Evolutionary conservation across 2,329 filamentous ascomycete genomes (phyloP).

Genomic region (Seiridium cupressi): DNA sequence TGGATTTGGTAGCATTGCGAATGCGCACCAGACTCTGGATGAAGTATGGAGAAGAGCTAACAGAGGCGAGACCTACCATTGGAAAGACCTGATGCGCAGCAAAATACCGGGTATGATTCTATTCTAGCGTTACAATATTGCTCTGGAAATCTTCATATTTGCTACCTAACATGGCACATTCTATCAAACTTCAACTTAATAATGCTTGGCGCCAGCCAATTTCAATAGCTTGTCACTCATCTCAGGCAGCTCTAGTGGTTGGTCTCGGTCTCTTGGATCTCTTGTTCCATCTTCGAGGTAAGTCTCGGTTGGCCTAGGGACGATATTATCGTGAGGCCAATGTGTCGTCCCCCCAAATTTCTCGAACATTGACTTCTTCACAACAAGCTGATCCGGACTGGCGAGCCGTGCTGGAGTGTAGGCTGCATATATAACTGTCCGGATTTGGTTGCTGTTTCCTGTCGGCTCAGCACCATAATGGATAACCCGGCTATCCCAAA

Average conservation of each 20-base stretch:
- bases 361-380: slow-evolving; percentile 24
- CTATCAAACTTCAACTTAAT: slow-evolving; percentile 10
- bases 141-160: background rate
- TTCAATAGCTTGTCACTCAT: slow-evolving; percentile 22
- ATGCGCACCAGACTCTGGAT: background rate
- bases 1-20: background rate
- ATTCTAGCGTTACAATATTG: background rate
- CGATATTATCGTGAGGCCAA: slow-evolving; percentile 29
- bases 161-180: background rate
- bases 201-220: slow-evolving; percentile 24
- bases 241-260: slow-evolving; percentile 22
- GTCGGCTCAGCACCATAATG: slow-evolving; percentile 33
- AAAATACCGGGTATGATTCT: background rate
- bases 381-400: slow-evolving; percentile 17
- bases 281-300: slow-evolving; percentile 17
- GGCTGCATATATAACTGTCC: slow-evolving; percentile 19
- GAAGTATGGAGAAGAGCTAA: background rate
- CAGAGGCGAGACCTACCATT: background rate
- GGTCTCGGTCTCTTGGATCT: slow-evolving; percentile 17
- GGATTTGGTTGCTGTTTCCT: slow-evolving; percentile 12
- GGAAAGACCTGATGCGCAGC: background rate
- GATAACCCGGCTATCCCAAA: slow-evolving; percentile 35
- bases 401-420: slow-evolving; percentile 19
- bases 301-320: slow-evolving; percentile 7
- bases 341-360: slow-evolving; percentile 24